These are phyloP conservation scores for Penicillium bialowiezense DNA, from an alignment of 495 filamentous ascomycete species.

Conservation along the genomic window DNA sequence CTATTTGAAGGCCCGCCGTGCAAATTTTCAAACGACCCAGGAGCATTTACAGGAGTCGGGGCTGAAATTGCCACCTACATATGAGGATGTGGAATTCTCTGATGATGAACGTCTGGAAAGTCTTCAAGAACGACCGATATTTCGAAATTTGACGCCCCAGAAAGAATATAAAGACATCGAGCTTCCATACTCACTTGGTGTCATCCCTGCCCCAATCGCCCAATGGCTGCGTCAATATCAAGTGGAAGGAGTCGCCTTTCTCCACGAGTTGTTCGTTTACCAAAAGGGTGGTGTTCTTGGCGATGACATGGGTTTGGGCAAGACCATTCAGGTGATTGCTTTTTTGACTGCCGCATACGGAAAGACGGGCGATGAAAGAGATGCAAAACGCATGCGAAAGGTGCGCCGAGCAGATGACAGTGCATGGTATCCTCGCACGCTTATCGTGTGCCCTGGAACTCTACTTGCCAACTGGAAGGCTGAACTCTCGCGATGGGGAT, in stretches of 20 bases:
- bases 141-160: conserved; percentile 58
- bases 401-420: conserved; percentile 56
- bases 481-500: conserved; percentile 87
- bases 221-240: conserved; percentile 94
- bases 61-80: conserved; percentile 75
- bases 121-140: conserved; percentile 66
- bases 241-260: conserved; percentile 77
- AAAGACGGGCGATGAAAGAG: conserved; percentile 88
- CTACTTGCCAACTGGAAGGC: conserved; percentile 88
- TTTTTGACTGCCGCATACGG: conserved; percentile 93
- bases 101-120: conserved; percentile 68
- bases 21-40: conserved; percentile 49
- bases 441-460: conserved; percentile 86
- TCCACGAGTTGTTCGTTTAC: conserved; percentile 88
- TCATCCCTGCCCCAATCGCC: conserved; percentile 87
- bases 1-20: conserved; percentile 53
- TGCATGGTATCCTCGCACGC: conserved; percentile 79
- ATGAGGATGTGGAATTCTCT: conserved; percentile 80
- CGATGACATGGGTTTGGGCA: conserved; percentile 97
- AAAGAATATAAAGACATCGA: conserved; percentile 71
- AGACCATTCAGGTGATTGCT: conserved; percentile 94
- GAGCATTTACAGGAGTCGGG: conserved; percentile 63
- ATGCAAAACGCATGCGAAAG: conserved; percentile 89
- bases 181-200: conserved; percentile 70
- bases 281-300: conserved; percentile 89